Conservation (phyloP, 306 rosid species). For the Gastrolobium villosum region DNA sequence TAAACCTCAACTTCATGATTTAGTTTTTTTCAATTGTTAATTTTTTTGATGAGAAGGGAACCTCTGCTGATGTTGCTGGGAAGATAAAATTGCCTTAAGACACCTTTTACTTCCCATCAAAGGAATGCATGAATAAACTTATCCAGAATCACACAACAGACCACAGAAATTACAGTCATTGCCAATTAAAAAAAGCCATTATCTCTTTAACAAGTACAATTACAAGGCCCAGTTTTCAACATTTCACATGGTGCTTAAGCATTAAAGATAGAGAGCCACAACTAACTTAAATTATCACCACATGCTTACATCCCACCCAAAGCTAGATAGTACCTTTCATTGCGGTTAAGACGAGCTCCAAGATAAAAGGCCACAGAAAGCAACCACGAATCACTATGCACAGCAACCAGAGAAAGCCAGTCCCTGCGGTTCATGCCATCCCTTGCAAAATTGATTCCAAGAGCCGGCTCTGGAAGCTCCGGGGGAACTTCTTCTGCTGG, state of each 20-base stretch:
- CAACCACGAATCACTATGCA: slow-evolving; percentile 98
- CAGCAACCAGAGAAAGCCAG: slow-evolving; percentile 97
- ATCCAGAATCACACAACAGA: slow-evolving; percentile 23
- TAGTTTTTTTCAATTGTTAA: background rate
- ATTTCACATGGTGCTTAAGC: slow-evolving; percentile 2
- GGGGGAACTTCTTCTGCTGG: slow-evolving; percentile 99
- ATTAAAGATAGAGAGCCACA: slow-evolving; percentile 19
- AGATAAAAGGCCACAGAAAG: slow-evolving; percentile 97
- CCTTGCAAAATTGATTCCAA: slow-evolving; percentile 97
- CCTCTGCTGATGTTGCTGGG: background rate
- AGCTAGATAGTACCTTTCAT: slow-evolving; percentile 72
- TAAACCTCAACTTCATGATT: slow-evolving; percentile 14
- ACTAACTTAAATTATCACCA: background rate
- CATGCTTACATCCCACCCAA: slow-evolving; percentile 5
- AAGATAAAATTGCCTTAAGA: background rate
- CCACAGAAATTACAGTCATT: slow-evolving; percentile 7
- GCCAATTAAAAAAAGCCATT: background rate
- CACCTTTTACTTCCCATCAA: background rate
- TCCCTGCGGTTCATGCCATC: slow-evolving; percentile 97
- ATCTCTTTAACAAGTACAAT: slow-evolving; percentile 12
- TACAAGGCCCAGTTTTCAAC: background rate
- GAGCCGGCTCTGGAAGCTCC: slow-evolving; percentile 99
- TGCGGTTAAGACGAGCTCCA: slow-evolving; percentile 94
- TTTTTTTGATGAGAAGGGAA: background rate
- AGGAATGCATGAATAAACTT: background rate